These are phyloP conservation scores for Plasmodium gaboni DNA, from an alignment of 169 alveolate genomes.

Conservation along the genomic window DNA sequence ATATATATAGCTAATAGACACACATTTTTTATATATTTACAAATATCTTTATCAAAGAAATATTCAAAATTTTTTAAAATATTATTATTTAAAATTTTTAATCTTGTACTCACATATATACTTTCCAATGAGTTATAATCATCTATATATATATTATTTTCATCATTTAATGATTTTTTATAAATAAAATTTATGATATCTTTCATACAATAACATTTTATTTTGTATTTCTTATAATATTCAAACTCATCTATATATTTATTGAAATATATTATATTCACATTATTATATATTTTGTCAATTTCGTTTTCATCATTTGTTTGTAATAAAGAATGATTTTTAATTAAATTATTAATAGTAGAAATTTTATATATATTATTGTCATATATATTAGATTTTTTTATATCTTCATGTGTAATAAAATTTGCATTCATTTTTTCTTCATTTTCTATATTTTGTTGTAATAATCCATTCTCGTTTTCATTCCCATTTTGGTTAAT, in stretches of 20 bases:
- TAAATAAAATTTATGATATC: constrained; percentile 40
- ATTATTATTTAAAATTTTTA: constrained; percentile 74
- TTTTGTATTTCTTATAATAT: constrained; percentile 60
- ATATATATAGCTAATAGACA: constrained; percentile 66
- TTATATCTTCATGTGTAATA: neutral
- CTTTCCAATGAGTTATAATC: constrained; percentile 42
- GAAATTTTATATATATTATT: neutral
- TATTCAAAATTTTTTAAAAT: constrained; percentile 29
- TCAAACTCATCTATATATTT: constrained; percentile 60
- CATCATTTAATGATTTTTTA: constrained; percentile 32
- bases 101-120: constrained; percentile 61
- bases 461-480: neutral
- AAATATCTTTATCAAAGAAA: constrained; percentile 27
- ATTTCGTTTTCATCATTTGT: constrained; percentile 55
- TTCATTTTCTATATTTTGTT: neutral
- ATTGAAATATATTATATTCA: constrained; percentile 62
- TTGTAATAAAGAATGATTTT: neutral
- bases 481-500: neutral
- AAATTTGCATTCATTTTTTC: neutral
- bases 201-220: constrained; percentile 56
- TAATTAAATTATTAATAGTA: neutral
- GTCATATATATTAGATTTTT: neutral
- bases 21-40: constrained; percentile 58
- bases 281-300: constrained; percentile 37
- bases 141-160: constrained; percentile 53